Percentiles rank a stretch among this genome's conserved stretches.
Conservation (phyloP, 768 basidiomycete species). For the Leccinum rimulosum region DNA sequence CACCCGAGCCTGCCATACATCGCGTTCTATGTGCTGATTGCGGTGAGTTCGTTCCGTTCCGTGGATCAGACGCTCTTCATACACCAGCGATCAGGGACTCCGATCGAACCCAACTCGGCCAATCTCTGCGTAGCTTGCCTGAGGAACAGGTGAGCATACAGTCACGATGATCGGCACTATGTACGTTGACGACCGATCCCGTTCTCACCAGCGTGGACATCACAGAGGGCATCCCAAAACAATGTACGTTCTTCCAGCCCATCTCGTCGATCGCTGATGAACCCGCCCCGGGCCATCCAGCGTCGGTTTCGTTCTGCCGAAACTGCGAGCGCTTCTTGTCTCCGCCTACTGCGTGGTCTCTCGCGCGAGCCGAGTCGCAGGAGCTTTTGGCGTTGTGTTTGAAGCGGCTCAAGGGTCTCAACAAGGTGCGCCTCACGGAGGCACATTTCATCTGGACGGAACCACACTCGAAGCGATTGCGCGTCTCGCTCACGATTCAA, state of each 20-base stretch:
- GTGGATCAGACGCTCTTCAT: not conserved
- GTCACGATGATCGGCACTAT: not conserved
- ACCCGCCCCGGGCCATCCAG: slow-evolving; percentile 34
- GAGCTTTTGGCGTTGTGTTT: slow-evolving; percentile 93
- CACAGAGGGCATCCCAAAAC: slow-evolving; percentile 96
- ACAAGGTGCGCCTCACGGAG: slow-evolving; percentile 94
- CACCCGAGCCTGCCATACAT: slow-evolving; percentile 70
- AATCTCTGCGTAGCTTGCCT: slow-evolving; percentile 90
- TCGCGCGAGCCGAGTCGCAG: slow-evolving; percentile 85
- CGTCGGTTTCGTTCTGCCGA: slow-evolving; percentile 88
- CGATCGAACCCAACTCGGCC: slow-evolving; percentile 88
- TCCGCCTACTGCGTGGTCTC: slow-evolving; percentile 84
- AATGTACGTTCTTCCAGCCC: slow-evolving; percentile 48
- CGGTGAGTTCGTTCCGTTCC: slow-evolving; percentile 42
- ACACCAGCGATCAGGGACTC: slow-evolving; percentile 52
- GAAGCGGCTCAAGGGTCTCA: slow-evolving; percentile 90
- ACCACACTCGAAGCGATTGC: slow-evolving; percentile 90
- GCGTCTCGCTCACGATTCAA: slow-evolving; percentile 94
- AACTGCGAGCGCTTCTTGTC: slow-evolving; percentile 96
- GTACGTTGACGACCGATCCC: not conserved
- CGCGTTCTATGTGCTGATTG: slow-evolving; percentile 89
- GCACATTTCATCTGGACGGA: slow-evolving; percentile 99
- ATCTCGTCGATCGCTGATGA: not conserved
- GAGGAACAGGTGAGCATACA: slow-evolving; percentile 70
- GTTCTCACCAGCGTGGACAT: slow-evolving; percentile 73